Evolutionary conservation across 1,139 yeast species (phyloP).

Genomic region (Protomyces inouyei): DNA sequence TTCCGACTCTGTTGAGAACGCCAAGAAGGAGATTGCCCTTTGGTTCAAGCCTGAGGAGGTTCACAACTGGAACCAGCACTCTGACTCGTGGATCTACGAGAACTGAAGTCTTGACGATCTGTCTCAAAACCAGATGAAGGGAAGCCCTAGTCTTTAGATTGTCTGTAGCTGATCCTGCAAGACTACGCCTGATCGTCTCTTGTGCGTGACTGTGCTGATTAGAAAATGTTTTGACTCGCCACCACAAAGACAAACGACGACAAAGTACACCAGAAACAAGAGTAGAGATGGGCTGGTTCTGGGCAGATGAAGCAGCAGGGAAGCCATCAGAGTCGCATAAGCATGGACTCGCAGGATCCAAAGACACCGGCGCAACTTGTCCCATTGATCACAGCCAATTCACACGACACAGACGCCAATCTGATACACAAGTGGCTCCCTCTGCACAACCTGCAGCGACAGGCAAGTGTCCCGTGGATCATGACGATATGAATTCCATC

Average conservation of each 20-base stretch:
- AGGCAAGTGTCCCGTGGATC: slow-evolving; percentile 22
- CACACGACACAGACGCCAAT: neutral
- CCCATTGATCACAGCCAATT: neutral
- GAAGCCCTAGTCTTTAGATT: neutral
- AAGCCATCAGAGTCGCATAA: neutral
- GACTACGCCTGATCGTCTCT: neutral
- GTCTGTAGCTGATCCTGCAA: neutral
- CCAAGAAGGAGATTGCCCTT: slow-evolving; percentile 88
- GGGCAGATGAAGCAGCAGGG: neutral
- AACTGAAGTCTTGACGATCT: neutral
- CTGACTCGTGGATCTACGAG: slow-evolving; percentile 13
- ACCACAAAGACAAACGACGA: neutral
- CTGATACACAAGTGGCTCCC: slow-evolving; percentile 1
- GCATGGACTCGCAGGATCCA: neutral
- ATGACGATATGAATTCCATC: slow-evolving; percentile 32
- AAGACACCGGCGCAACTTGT: neutral
- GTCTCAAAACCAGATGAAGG: neutral
- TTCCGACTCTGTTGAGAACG: slow-evolving; percentile 97
- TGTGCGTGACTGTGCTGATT: neutral
- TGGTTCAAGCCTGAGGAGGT: slow-evolving; percentile 99
- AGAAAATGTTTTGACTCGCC: neutral
- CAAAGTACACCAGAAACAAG: neutral
- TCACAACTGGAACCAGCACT: slow-evolving; percentile 49
- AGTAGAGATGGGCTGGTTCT: slow-evolving; percentile 21
- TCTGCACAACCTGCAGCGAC: slow-evolving; percentile 9